A percentile compares a stretch with the other conserved stretches of the same genome.
Conservation (phyloP, 140 eudicot species). For the Senecio squalidus region DNA sequence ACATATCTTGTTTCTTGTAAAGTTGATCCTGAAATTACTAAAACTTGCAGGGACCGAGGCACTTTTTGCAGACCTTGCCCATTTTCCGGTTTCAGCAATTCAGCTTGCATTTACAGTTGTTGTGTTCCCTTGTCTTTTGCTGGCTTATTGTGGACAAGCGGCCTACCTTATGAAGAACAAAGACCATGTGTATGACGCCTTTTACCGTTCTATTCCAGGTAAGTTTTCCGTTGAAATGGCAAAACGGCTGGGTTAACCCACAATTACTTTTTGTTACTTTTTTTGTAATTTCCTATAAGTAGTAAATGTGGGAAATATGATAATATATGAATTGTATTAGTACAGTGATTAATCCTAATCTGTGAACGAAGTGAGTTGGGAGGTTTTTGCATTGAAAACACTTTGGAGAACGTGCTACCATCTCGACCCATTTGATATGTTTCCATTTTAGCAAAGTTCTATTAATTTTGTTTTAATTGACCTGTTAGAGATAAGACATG, state of each 20-base stretch:
- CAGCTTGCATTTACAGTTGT: constrained; percentile 86
- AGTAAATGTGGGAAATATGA: neutral
- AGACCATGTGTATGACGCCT: constrained; percentile 78
- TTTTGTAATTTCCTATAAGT: neutral
- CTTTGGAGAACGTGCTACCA: neutral
- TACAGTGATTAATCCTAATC: too few relatives aligned
- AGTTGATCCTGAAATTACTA: neutral
- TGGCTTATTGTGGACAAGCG: constrained; percentile 94
- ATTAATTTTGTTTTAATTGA: neutral
- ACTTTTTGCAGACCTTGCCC: constrained; percentile 90
- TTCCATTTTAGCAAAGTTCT: too few relatives aligned
- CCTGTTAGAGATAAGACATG: neutral
- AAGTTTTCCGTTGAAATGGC: neutral
- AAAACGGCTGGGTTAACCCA: neutral
- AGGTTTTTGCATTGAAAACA: neutral
- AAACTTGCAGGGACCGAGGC: constrained; percentile 87
- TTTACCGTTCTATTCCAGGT: constrained; percentile 98
- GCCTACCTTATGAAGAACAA: constrained; percentile 79
- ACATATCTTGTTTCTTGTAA: too few relatives aligned
- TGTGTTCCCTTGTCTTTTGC: constrained; percentile 87
- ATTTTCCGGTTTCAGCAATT: constrained; percentile 81
- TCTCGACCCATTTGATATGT: neutral
- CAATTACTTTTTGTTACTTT: neutral
- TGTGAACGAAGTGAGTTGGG: neutral
- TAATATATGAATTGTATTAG: neutral